Evolutionary conservation across 352 stramenopile genomes (phyloP).

Genomic region (Blastocystis sp.): DNA sequence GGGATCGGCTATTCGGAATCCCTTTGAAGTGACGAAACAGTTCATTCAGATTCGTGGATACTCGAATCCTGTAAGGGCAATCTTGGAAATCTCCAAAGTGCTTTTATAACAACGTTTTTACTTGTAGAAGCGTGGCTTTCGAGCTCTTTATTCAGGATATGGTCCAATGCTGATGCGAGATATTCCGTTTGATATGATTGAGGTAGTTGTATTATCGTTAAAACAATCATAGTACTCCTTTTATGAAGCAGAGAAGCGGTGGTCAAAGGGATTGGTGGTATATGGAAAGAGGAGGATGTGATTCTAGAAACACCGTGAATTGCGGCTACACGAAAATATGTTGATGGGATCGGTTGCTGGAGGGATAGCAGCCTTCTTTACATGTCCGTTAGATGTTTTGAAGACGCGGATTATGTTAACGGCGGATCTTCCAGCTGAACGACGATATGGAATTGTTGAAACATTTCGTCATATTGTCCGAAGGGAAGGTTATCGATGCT

Average conservation of each 20-base stretch:
- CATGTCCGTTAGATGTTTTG: slow-evolving; percentile 47
- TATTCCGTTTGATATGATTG: slow-evolving; percentile 60
- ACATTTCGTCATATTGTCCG: slow-evolving; percentile 1
- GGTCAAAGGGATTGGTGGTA: neutral
- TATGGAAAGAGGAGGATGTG: neutral
- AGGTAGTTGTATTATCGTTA: neutral
- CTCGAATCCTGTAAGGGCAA: slow-evolving; percentile 16
- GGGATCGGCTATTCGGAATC: slow-evolving; percentile 17
- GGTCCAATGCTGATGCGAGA: slow-evolving; percentile 46
- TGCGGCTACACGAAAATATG: slow-evolving; percentile 53
- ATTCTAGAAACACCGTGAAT: slow-evolving; percentile 6
- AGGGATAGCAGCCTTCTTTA: slow-evolving; percentile 29
- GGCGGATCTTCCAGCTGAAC: neutral
- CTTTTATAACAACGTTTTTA: neutral
- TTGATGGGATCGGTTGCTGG: slow-evolving; percentile 21
- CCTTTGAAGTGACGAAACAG: slow-evolving; percentile 47
- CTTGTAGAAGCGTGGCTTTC: slow-evolving; percentile 4
- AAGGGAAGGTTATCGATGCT: neutral
- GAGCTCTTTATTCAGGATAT: slow-evolving; percentile 40
- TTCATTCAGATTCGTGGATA: slow-evolving; percentile 52
- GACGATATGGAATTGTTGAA: neutral
- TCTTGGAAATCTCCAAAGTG: slow-evolving; percentile 41
- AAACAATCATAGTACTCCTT: slow-evolving; percentile 33
- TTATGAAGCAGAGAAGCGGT: slow-evolving; percentile 48
- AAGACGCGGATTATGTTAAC: slow-evolving; percentile 60